Evolutionary conservation across 2,329 filamentous ascomycete genomes (phyloP).

Genomic region (Trichoderma guizhouense): DNA sequence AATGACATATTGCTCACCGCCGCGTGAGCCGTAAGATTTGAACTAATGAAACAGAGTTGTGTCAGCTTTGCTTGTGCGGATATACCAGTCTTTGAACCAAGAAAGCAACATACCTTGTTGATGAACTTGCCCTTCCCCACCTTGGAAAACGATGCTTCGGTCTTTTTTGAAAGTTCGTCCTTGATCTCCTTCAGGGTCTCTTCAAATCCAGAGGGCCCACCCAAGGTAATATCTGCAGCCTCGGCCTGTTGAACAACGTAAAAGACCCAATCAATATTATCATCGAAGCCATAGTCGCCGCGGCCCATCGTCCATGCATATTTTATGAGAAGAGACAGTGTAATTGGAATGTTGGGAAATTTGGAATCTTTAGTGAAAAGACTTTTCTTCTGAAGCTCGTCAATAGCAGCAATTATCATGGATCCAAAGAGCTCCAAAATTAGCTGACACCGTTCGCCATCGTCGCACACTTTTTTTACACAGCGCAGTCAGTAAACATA

Average conservation of each 20-base stretch:
- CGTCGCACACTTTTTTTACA: conserved; percentile 9
- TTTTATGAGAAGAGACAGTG: conserved; percentile 19
- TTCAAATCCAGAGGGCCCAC: neutral
- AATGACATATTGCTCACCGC: conserved; percentile 4
- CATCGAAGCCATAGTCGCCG: conserved; percentile 15
- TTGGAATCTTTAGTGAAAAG: conserved; percentile 21
- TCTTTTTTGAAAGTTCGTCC: neutral
- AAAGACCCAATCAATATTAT: neutral
- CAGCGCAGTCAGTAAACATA: neutral
- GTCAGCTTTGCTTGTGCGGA: neutral
- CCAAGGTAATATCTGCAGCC: neutral
- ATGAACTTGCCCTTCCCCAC: neutral
- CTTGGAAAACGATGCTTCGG: neutral
- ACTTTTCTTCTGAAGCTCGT: conserved; percentile 17
- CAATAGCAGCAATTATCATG: conserved; percentile 19
- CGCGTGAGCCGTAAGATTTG: neutral
- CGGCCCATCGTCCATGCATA: conserved; percentile 11
- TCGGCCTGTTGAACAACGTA: neutral
- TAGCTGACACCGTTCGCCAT: neutral
- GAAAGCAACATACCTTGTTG: conserved; percentile 11
- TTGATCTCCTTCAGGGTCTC: neutral
- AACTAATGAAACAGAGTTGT: neutral
- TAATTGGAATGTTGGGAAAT: conserved; percentile 21
- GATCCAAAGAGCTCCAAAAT: conserved; percentile 21
- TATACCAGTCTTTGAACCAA: neutral